Evolutionary conservation across 805 yeast species (phyloP).

Genomic region (Starmerella scarabaei): DNA sequence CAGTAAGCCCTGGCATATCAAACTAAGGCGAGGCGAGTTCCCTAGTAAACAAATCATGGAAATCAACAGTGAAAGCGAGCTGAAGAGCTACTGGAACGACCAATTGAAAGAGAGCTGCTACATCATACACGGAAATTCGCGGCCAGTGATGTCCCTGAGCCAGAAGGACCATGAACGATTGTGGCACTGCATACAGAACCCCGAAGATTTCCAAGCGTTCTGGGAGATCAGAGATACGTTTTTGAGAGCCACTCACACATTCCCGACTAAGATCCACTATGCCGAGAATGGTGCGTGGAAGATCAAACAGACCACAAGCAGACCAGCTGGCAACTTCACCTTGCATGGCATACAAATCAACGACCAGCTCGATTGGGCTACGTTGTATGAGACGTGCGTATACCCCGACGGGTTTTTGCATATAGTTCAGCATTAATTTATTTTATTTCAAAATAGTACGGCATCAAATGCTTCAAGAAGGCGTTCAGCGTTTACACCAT

Average conservation of each 20-base stretch:
- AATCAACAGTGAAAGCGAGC: conserved; percentile 23
- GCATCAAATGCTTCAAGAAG: background rate
- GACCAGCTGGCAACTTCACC: conserved; percentile 31
- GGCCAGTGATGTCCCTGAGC: conserved; percentile 64
- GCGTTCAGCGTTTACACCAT: background rate
- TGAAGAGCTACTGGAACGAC: conserved; percentile 53
- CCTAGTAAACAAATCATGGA: conserved; percentile 38
- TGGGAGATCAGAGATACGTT: conserved; percentile 23
- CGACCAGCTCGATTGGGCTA: conserved; percentile 33
- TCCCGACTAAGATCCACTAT: conserved; percentile 7
- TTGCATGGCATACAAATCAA: conserved; percentile 47
- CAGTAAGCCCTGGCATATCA: conserved; percentile 36
- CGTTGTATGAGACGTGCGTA: conserved; percentile 34
- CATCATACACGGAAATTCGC: conserved; percentile 63
- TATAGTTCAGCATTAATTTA: conserved; percentile 1
- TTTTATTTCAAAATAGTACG: no score
- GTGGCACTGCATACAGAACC: conserved; percentile 33
- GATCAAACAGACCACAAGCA: conserved; percentile 7
- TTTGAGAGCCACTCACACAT: conserved; percentile 3
- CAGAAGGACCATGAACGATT: conserved; percentile 44
- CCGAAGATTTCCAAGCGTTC: conserved; percentile 18
- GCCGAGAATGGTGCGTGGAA: background rate
- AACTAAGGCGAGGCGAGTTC: conserved; percentile 31
- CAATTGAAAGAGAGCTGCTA: conserved; percentile 73
- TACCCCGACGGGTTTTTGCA: conserved; percentile 60